Evolutionary conservation across 192 early-diverging fungal species (phyloP), one percentile per base, ranked within the genome.

Genomic region (Podila clonocystis): DNA sequence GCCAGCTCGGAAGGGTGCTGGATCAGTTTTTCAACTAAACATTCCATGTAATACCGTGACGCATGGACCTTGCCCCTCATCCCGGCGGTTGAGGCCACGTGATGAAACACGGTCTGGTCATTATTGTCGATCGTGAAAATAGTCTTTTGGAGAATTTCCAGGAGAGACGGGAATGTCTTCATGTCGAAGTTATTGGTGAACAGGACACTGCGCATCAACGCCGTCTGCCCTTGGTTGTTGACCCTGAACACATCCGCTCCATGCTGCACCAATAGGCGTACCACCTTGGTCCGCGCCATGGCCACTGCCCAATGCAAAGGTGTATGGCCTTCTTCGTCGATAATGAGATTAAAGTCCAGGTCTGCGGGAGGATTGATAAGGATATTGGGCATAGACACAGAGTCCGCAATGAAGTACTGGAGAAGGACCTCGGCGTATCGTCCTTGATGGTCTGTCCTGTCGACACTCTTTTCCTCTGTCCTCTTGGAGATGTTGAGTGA

Each of bases 281-380:
- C 87, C 11, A 98, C 87, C 29, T 89, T 83, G 55, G 94, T 89
- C 17, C 91, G 82, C 0, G 93, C 98, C 69, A 98, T 90, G 9
- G 97, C 96, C 3, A 96, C 94, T 4, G 98, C 94, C 97, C 97
- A 99, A 66, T 99, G 98, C 11, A 98, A 84, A 3, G 94, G 87
- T 1, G 96, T 95, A 79, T 99, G 97, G 6, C 96, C 97, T 62
- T 96, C 95, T 58, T 99, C 97, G 67, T 99, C 98, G 57, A 99
- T 95, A 22, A 93, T 87, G 5, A 93, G 72, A 78, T 96, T 89
- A 31, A 97, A 84, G 83, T 98, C 92, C 20, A 96, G 83, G 55
- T 97, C 92, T 0, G 82, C 20, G 8, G 89, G 88, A 19, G 86
- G 86, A 41, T 87, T 50, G 6, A 83, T 63, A 58, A 91, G 70